These are phyloP conservation scores for Salix suchowensis DNA, from an alignment of 345 rosid species.

Conservation along the genomic window DNA sequence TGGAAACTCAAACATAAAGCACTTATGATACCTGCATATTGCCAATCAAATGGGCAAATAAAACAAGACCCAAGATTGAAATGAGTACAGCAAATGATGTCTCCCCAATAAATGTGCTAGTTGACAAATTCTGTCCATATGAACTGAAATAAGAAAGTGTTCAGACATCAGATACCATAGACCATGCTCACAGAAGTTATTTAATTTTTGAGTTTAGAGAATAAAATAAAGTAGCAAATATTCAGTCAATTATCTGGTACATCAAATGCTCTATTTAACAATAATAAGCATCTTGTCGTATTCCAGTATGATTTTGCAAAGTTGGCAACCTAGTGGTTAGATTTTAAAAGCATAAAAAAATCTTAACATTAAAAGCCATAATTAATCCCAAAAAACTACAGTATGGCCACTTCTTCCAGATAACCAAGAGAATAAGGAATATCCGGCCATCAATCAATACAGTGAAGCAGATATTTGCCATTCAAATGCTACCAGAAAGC, in stretches of 20 bases:
- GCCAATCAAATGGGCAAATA: slow-evolving; percentile 89
- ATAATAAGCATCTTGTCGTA: not conserved
- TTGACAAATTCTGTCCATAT: slow-evolving; percentile 84
- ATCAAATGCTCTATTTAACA: not conserved
- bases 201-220: not conserved
- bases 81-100: slow-evolving; percentile 80
- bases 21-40: slow-evolving; percentile 76
- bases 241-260: not conserved
- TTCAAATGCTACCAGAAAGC: not conserved
- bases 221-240: not conserved
- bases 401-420: not conserved
- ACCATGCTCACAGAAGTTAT: not conserved
- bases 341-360: not conserved
- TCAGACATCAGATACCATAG: slow-evolving; percentile 4
- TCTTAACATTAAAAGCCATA: not conserved
- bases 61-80: slow-evolving; percentile 77
- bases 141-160: slow-evolving; percentile 50
- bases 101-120: slow-evolving; percentile 81
- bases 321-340: not conserved
- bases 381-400: not conserved
- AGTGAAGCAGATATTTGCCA: not conserved
- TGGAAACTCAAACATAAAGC: slow-evolving; percentile 4
- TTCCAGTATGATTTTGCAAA: not conserved
- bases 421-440: not conserved
- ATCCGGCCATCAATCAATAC: not conserved